These are phyloP conservation scores for Penicillium sp. DNA, from an alignment of 2,329 filamentous ascomycete species.

Conservation along the genomic window DNA sequence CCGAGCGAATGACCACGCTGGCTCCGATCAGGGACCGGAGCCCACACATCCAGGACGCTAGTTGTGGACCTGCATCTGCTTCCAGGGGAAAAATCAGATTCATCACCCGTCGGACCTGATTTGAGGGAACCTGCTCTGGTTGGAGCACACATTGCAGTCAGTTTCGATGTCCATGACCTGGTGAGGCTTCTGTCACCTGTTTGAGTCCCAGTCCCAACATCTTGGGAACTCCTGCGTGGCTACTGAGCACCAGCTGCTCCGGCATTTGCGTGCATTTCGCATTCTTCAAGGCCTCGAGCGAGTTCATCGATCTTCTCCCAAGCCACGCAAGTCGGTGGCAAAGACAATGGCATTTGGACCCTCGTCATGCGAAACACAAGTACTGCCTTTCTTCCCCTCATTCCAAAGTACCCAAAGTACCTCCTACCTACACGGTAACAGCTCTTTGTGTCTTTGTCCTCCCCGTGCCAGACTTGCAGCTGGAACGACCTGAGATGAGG, in stretches of 20 bases:
- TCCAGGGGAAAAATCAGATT: slow-evolving; percentile 27
- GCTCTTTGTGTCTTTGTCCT: neutral
- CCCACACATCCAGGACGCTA: slow-evolving; percentile 4
- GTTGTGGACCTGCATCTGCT: slow-evolving; percentile 17
- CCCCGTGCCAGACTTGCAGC: neutral
- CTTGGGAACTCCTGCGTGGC: neutral
- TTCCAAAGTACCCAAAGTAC: neutral
- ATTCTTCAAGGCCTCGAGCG: slow-evolving; percentile 4
- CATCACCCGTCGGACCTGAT: slow-evolving; percentile 35
- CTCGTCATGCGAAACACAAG: neutral
- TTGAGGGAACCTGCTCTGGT: slow-evolving; percentile 8
- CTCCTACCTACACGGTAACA: neutral
- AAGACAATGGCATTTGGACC: neutral
- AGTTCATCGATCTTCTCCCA: neutral
- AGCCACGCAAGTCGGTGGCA: slow-evolving; percentile 1
- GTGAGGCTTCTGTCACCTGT: neutral
- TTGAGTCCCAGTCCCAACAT: neutral
- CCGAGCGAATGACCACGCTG: neutral
- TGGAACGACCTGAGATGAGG: neutral
- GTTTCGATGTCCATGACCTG: neutral
- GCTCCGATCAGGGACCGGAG: neutral
- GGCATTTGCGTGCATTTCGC: slow-evolving; percentile 6
- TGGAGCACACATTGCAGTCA: slow-evolving; percentile 1
- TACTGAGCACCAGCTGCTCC: slow-evolving; percentile 1
- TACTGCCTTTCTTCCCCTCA: neutral